Evolutionary conservation across 2,329 filamentous ascomycete species (phyloP), one percentile per base, ranked within the genome.

Genomic region (Cytospora piceae): DNA sequence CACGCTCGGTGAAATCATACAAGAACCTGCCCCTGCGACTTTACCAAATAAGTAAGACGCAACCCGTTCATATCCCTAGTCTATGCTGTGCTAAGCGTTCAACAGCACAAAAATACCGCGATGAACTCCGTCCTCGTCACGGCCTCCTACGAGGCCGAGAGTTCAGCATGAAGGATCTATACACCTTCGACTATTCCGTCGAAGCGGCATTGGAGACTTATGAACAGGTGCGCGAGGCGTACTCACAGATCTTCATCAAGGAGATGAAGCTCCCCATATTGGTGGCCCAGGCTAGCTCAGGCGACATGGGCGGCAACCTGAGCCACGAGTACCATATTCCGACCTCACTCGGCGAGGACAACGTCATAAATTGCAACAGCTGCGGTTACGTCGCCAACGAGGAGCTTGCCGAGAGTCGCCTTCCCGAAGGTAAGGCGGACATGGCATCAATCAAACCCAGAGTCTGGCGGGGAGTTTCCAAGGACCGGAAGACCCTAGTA

Each of bases 121-220:
- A 99, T 78, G 95, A 99, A 77, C 85, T 90, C 64, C 86, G 95
- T 31, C 95, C 95, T 24, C 87, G 95, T 37, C 92, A 96, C 71
- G 95, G 95, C 15, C 82, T 99, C 2, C 81, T 99, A 11, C 88
- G 95, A 12, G 91, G 92, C 0, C 88, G 93, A 68, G 95, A 99
- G 73, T 99, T 99, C 72, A 79, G 93, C 71, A 99, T 99, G 95
- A 99, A 99, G 77, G 95, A 99, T 76, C 84, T 99, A 0, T 99
- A 99, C 76, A 97, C 94, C 0, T 99, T 99, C 73, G 95, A 99
- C 73, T 79, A 83, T 42, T 89, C 84, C 4, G 75, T 82, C 0
- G 78, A 85, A 31, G 80, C 85, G n/a, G 94, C 94, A 1, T 80
- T 94, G n/a, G 78, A 85, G 58, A 97, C 94, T 0, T 99, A 99